Percentiles rank a stretch among this genome's conserved stretches.
phyloP scores from a whole-genome alignment of 2,329 filamentous ascomycete species.

The Rasamsonia emersonii region DNA sequence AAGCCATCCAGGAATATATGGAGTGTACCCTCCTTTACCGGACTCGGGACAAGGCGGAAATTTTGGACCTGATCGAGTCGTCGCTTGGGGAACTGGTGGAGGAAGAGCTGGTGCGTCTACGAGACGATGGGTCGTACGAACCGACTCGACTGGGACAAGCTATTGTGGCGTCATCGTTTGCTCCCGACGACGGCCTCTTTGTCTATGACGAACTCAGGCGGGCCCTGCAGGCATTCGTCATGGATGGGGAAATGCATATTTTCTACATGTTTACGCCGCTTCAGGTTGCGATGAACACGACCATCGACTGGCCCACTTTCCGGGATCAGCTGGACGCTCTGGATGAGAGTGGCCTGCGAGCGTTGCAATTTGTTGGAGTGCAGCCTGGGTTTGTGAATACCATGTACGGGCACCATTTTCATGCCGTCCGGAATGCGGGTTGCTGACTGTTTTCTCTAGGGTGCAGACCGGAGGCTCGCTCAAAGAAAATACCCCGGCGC shows the following conservation, averaged over 20 bases:
- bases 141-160: slow-evolving; percentile 61
- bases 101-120: slow-evolving; percentile 47
- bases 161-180: slow-evolving; percentile 62
- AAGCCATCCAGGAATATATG: slow-evolving; percentile 60
- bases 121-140: slow-evolving; percentile 45
- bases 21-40: slow-evolving; percentile 58
- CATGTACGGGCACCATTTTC: slow-evolving; percentile 42
- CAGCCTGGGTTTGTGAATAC: slow-evolving; percentile 58
- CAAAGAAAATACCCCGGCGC: slow-evolving; percentile 53
- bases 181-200: slow-evolving; percentile 67
- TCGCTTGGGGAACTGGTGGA: slow-evolving; percentile 51
- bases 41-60: slow-evolving; percentile 42
- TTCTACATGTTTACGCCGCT: slow-evolving; percentile 71
- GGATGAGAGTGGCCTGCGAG: slow-evolving; percentile 63
- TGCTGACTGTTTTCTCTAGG: slow-evolving; percentile 32
- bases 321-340: slow-evolving; percentile 61
- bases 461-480: slow-evolving; percentile 55
- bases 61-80: slow-evolving; percentile 47
- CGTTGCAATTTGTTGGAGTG: slow-evolving; percentile 59
- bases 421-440: background rate
- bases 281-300: slow-evolving; percentile 38
- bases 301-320: slow-evolving; percentile 65
- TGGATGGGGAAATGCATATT: slow-evolving; percentile 74
- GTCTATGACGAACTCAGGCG: slow-evolving; percentile 59
- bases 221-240: slow-evolving; percentile 63